phyloP scores from a whole-genome alignment of 352 stramenopile species.

The Elongisporangium anandrum region DNA sequence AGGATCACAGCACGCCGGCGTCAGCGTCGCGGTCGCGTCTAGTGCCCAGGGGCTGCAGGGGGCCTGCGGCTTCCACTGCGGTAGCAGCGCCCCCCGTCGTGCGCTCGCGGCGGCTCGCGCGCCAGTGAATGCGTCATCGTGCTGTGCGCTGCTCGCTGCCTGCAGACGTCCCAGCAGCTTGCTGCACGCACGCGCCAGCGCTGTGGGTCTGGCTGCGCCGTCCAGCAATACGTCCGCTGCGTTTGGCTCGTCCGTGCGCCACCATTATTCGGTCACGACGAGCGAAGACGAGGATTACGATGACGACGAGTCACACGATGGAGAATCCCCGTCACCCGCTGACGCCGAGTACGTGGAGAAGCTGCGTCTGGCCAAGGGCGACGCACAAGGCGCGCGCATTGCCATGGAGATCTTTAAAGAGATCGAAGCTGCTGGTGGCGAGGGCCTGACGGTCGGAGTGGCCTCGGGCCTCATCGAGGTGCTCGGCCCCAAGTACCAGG shows the following conservation, averaged over 20 bases:
- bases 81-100: not conserved
- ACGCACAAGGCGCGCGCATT: conserved; percentile 20
- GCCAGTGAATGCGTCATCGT: not conserved
- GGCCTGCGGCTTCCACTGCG: not conserved
- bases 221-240: not conserved
- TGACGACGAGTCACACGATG: not conserved
- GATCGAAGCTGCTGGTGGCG: conserved; percentile 28
- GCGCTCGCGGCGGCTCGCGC: not conserved
- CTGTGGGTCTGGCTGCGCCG: not conserved
- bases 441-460: conserved; percentile 34
- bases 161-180: not conserved
- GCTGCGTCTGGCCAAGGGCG: conserved; percentile 7
- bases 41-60: not conserved
- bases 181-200: not conserved
- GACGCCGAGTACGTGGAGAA: conserved; percentile 10
- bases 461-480: conserved; percentile 64
- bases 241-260: conserved; percentile 1
- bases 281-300: not conserved
- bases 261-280: conserved; percentile 7
- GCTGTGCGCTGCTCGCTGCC: not conserved
- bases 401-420: conserved; percentile 52
- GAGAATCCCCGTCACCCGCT: not conserved
- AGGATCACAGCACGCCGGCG: not conserved
- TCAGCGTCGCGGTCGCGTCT: not conserved
- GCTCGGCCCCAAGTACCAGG: conserved; percentile 33